Base-by-base conservation (phyloP, 352 stramenopile species). In the Phytophthora palmivora region DNA sequence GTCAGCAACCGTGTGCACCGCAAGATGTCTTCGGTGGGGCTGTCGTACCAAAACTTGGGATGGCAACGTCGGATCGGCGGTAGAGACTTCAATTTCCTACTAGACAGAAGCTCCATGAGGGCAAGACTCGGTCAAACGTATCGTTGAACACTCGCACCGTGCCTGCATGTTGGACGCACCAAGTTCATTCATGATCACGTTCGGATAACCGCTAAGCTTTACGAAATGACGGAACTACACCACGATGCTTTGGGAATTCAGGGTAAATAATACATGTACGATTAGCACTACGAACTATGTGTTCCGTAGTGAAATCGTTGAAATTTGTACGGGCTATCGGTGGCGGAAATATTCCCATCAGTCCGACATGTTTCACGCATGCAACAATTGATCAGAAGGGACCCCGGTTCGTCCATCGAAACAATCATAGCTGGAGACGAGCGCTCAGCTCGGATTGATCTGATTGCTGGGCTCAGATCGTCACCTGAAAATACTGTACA, bases 21-120 rank as follows among this genome's bases (percentile, higher is more conserved):
- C 28, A 26, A n/a, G n/a, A n/a, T 21, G 15, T 48, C 41, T 65
- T 65, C 57, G 57, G 57, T 65, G 57, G 57, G 22, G 57, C 19
- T 50, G 24, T 50, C 41, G 42, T 61, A n/a, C 16, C 32, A 44
- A 45, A 18, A 32, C 38, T n/a, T 49, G 42, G 32, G 26, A 45
- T 42, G 46, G n/a, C 18, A 22, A 41, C 30, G 11, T 57, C 26
- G 50, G 50, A 50, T 56, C 36, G 47, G 38, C 48, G n/a, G 37
- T 21, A 22, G 6, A 7, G 42, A 36, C 5, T 38, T 39, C 14
- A 15, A 54, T 18, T 55, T 44, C 28, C 24, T 49, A 12, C 6
- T 11, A 22, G 47, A 52, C 38, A 58, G 47, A 26, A 18, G 49
- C 28, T 48, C 5, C 14, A 32, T 21, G 30, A 38, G 18, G 11